Evolutionary conservation across 441 rosid species (phyloP), one percentile per base, ranked within the genome.

Genomic region (Rhodomyrtus psidioides): DNA sequence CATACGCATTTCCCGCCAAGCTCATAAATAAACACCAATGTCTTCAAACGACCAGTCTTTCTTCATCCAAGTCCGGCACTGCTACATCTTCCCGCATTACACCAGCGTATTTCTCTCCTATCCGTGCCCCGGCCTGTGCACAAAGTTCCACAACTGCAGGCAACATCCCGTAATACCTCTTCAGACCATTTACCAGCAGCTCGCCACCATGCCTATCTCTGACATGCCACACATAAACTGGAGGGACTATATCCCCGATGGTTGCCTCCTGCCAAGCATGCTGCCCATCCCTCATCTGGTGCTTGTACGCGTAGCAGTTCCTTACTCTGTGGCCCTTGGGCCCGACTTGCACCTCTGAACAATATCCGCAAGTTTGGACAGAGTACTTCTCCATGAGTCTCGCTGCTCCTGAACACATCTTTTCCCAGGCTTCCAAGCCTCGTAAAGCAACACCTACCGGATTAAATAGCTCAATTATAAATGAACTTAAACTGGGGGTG

Each of bases 181-280:
- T 92, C 89, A 92, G 89, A 23, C 83, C 53, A 84, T 92, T 89
- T 54, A 85, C 87, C 79, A 93, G 88, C 9, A 90, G 90, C 82
- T 83, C 60, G 44, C 85, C 84, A 14, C 90, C 88, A 30, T 55
- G 84, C 28, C 23, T 59, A 58, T 89, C 86, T 54, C 55, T 89
- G 44, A 90, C 90, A 42, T 91, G 93, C 94, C 92, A 93, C 39
- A 90, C 93, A 87, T 89, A 90, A 17, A 88, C 87, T 5, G 92
- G 92, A 82, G 92, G 92, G 57, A 89, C 82, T 26, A 92, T 49
- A 81, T 92, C 95, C 84, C 91, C 92, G 44, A 92, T 84, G 3
- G 90, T 90, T 87, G 94, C 93, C 86, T 88, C 92, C 82, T 91
- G 93, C 95, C 94, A 91, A 54, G 88, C 95, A 82, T 91, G 95